Percentiles rank a stretch among this genome's conserved stretches.
These are phyloP conservation scores for Penicillium cinerascens DNA, from an alignment of 495 filamentous ascomycete genomes.

Conservation along the genomic window DNA sequence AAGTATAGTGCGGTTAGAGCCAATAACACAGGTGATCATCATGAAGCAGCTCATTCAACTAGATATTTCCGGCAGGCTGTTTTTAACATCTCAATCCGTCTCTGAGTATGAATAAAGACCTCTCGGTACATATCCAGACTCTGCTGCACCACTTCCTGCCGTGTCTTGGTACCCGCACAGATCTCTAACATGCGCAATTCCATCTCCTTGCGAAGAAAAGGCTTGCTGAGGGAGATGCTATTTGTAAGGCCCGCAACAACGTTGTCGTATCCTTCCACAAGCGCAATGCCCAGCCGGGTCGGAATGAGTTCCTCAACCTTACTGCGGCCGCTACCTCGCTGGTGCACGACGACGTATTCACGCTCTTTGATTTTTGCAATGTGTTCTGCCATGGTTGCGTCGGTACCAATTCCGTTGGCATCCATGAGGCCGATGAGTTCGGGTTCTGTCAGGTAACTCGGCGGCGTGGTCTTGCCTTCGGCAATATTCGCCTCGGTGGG, in stretches of 20 bases:
- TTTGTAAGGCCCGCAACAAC: slow-evolving; percentile 63
- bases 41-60: slow-evolving; percentile 28
- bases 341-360: slow-evolving; percentile 68
- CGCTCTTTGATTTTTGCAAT: slow-evolving; percentile 92
- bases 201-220: slow-evolving; percentile 98
- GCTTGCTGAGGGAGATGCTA: slow-evolving; percentile 87
- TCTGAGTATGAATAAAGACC: slow-evolving; percentile 73
- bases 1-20: neutral
- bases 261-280: slow-evolving; percentile 90
- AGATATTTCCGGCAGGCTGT: slow-evolving; percentile 50
- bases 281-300: slow-evolving; percentile 80
- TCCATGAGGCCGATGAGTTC: slow-evolving; percentile 99
- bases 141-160: slow-evolving; percentile 69
- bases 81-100: slow-evolving; percentile 73
- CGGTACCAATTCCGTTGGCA: slow-evolving; percentile 95
- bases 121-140: slow-evolving; percentile 80
- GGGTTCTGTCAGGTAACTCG: slow-evolving; percentile 87
- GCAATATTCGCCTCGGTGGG: slow-evolving; percentile 86
- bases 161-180: slow-evolving; percentile 78
- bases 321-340: slow-evolving; percentile 50
- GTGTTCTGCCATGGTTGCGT: slow-evolving; percentile 98
- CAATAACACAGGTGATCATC: slow-evolving; percentile 2
- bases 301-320: slow-evolving; percentile 85
- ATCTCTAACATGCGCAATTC: slow-evolving; percentile 92
- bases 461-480: slow-evolving; percentile 81